Evolutionary conservation across 495 filamentous ascomycete species (phyloP).

Genomic region (Penicillium argentinense): DNA sequence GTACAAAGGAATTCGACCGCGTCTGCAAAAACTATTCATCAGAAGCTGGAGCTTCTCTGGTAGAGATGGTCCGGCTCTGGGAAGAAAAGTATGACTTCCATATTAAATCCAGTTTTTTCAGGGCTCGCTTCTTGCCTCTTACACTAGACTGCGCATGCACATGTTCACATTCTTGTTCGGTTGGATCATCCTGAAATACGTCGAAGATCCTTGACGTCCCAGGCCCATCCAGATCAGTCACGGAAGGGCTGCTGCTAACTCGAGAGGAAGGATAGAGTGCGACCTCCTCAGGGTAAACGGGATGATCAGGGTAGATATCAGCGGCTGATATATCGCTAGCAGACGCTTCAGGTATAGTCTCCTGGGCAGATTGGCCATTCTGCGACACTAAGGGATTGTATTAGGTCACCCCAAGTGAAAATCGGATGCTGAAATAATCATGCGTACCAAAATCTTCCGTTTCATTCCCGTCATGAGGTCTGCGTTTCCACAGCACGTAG

Average conservation of each 20-base stretch:
- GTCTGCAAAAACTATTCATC: conserved; percentile 5
- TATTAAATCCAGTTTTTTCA: neutral
- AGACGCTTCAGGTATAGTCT: neutral
- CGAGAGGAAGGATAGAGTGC: conserved; percentile 12
- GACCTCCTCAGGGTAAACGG: conserved; percentile 13
- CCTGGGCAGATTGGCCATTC: conserved; percentile 1
- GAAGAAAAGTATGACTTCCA: conserved; percentile 3
- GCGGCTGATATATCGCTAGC: conserved; percentile 6
- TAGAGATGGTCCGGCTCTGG: conserved; percentile 5
- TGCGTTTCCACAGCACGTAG: neutral
- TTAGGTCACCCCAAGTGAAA: neutral
- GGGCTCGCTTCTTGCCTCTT: conserved; percentile 3
- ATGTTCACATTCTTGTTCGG: neutral
- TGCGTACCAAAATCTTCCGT: conserved; percentile 4
- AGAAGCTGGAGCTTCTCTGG: neutral
- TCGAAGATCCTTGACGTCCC: conserved; percentile 14
- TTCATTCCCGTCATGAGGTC: neutral
- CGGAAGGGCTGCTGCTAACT: conserved; percentile 10
- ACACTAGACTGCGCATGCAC: neutral
- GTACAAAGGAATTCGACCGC: conserved; percentile 8
- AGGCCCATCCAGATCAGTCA: conserved; percentile 10
- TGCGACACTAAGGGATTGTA: conserved; percentile 3
- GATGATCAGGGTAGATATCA: neutral
- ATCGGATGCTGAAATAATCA: neutral
- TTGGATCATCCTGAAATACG: conserved; percentile 10